Base-by-base conservation (phyloP, 2,329 filamentous ascomycete species). In the Cytospora paraplurivora region DNA sequence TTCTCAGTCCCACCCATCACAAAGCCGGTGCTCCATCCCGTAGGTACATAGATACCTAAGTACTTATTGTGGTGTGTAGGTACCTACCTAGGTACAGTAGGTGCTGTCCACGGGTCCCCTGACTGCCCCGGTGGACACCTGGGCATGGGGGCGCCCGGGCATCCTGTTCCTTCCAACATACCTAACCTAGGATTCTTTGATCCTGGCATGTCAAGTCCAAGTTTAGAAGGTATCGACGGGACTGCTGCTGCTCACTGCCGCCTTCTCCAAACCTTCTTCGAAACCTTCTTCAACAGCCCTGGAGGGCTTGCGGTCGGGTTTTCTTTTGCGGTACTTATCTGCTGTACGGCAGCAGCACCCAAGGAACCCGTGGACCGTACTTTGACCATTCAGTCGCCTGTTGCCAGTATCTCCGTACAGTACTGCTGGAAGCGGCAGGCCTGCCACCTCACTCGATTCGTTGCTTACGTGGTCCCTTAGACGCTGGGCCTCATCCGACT, bases 401-500 rank as follows among this genome's bases (percentile, higher is more conserved):
- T 44, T 44, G 15, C 37, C 37, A 38, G 44, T 19, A 5, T 11
- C 21, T 47, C 27, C 27, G 27, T 27, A 27, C 27, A 10, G n/a
- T 47, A 44, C 21, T 47, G 44, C 44, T 47, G n/a, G 8, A 47
- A 47, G 44, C 44, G 59, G 59, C 37, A 53, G 27, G 10, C 38
- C 38, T 61, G 59, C 59, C 59, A 61, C 53, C 51, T 61, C 59
- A 61, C 49, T 49, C 59, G 33, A 21, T 52, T 35, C 51, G 55
- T 53, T 38, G 59, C 59, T 50, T 49, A 53, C 41, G 44, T 49
- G 59, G 59, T 61, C 59, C 47, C 49, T 38, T 49, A 52, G 51
- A 53, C 51, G 51, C 41, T 49, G 35, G 53, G 49, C 58, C 41
- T 13, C 54, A 38, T 52, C 37, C 59, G 51, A 33, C 59, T 53